phyloP scores from a whole-genome alignment of 2,329 filamentous ascomycete species.

The Endocalyx cinctus region DNA sequence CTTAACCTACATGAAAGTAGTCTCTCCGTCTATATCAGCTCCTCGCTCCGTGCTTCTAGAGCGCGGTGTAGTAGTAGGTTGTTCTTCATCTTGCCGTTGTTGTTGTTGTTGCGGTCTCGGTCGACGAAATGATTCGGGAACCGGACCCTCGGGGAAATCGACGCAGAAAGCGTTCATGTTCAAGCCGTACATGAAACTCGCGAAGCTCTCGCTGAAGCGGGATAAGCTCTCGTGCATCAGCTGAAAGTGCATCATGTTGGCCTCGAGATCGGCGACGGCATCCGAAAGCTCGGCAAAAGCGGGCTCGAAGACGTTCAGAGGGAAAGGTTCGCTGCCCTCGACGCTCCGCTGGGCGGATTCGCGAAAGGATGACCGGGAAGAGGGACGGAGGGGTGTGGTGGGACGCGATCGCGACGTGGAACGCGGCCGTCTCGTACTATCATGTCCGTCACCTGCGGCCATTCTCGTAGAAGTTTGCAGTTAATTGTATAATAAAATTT shows the following conservation, averaged over 20 bases:
- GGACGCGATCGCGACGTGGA: constrained; percentile 58
- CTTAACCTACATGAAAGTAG: constrained; percentile 81
- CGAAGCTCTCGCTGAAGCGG: constrained; percentile 93
- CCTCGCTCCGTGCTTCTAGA: constrained; percentile 24
- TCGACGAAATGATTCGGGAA: constrained; percentile 75
- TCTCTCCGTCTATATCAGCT: constrained; percentile 55
- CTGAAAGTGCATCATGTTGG: constrained; percentile 96
- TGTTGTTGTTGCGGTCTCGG: constrained; percentile 57
- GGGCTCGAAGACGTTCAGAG: constrained; percentile 79
- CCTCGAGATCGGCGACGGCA: constrained; percentile 90
- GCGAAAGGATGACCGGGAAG: constrained; percentile 83
- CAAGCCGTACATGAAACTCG: constrained; percentile 88
- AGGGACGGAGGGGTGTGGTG: constrained; percentile 86
- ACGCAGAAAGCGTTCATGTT: constrained; percentile 99
- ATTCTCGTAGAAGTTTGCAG: constrained; percentile 14
- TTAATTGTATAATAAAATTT: too few relatives aligned
- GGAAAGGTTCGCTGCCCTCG: constrained; percentile 53
- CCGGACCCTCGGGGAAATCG: constrained; percentile 89
- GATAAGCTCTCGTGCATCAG: constrained; percentile 93
- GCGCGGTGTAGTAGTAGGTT: constrained; percentile 13
- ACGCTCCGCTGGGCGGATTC: constrained; percentile 61
- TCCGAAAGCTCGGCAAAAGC: constrained; percentile 92
- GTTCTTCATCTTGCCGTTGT: constrained; percentile 40
- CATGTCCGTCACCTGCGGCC: constrained; percentile 21
- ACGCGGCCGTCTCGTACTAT: constrained; percentile 21